Base-by-base conservation (phyloP, 2,329 filamentous ascomycete species). In the Cadophora malorum region DNA sequence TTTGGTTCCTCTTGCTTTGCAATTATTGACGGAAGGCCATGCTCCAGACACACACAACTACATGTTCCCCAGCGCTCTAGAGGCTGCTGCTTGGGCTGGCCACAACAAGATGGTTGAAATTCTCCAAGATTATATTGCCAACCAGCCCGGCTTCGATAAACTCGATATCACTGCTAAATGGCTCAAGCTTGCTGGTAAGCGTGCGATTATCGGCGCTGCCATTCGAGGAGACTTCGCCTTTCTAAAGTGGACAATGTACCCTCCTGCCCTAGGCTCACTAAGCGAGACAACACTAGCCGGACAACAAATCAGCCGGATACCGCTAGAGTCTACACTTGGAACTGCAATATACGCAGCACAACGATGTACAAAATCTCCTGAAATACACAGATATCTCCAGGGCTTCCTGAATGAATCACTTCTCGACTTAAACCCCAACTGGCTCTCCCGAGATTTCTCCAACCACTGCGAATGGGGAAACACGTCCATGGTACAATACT, bases 61-160 rank as follows among this genome's bases (percentile, higher is more conserved):
- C 33, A 60, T 68, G 31, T 69, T 72, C 55, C 4, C 58, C 19
- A 35, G 63, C 2, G 65, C 67, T n/a, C 66, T 70, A 31, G 3
- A 45, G 45, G 53, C 69, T 21, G 69, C 69, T 35, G 66, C 64
- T 33, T 61, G 16, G 50, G 47, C 60, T 25, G 69, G 69, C 3
- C 59, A 72, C 45, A 9, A 7, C n/a, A 6, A n/a, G 19, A 49
- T 49, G 45, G 7, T 21, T 5, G 4, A 49, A 21, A 21, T 10
- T n/a, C 45, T 49, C 7, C 45, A 49, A 10, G 21, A 10, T 10
- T 1, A 21, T 19, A 49, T 49, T 6, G n/a, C 19, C 19, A 21
- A 49, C n/a, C 45, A 49, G 45, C 45, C 45, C n/a, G n/a, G n/a
- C 1, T 49, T 49, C 12, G 45, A 19, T 8, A 4, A 21, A 21